Percentiles rank a stretch among this genome's conserved stretches.
phyloP scores from a whole-genome alignment of 2,329 filamentous ascomycete genomes.

The Dactylellina sp. region DNA sequence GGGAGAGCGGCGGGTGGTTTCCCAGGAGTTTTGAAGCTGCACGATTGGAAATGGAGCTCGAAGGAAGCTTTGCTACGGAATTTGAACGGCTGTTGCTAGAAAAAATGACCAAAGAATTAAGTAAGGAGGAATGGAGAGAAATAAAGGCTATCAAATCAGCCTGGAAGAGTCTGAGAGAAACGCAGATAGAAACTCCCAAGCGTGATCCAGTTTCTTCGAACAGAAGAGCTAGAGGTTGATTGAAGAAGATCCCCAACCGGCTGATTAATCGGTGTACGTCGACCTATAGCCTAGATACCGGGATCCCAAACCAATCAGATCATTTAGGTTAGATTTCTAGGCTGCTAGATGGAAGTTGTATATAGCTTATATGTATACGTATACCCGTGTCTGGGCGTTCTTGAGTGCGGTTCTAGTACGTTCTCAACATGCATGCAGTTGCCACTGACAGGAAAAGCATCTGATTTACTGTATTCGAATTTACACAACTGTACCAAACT shows the following conservation, averaged over 20 bases:
- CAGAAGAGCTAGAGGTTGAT: not conserved
- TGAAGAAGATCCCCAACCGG: not conserved
- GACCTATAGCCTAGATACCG: not conserved
- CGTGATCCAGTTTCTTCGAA: not conserved
- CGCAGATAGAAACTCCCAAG: not conserved
- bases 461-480: no score
- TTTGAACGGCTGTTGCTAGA: not conserved
- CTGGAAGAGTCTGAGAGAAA: not conserved
- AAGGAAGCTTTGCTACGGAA: not conserved
- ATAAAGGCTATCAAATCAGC: not conserved
- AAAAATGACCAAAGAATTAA: constrained; percentile 6
- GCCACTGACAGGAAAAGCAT: constrained; percentile 1
- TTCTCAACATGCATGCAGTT: not conserved
- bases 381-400: constrained; percentile 6
- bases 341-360: not conserved
- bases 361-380: constrained; percentile 6
- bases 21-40: constrained; percentile 20
- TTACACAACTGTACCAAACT: not conserved
- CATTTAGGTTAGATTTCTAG: not conserved
- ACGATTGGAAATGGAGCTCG: constrained; percentile 9
- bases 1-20: constrained; percentile 27
- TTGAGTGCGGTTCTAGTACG: not conserved
- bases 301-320: not conserved
- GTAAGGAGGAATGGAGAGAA: not conserved
- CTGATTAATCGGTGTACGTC: not conserved